Evolutionary conservation across 495 filamentous ascomycete species (phyloP).

Genomic region (Pseudoneurospora amorphoporcata): DNA sequence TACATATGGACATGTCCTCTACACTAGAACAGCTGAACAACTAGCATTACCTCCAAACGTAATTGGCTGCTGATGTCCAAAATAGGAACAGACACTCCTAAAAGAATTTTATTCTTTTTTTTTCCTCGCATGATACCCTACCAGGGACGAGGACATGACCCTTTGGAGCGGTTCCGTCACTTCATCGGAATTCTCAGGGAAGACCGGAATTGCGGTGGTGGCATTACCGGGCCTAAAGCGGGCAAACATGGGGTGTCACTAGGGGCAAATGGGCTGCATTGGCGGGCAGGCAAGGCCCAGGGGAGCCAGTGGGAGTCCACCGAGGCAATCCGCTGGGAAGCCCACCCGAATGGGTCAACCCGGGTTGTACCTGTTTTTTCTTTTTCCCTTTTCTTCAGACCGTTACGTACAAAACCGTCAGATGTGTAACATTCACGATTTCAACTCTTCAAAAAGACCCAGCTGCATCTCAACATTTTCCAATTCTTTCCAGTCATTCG

Average conservation of each 20-base stretch:
- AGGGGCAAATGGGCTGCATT: neutral
- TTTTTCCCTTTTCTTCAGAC: too few species aligned
- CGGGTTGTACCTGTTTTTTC: neutral
- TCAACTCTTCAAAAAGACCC: too few species aligned
- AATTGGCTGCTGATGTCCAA: neutral
- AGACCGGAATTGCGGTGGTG: constrained; percentile 1
- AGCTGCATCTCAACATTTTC: neutral
- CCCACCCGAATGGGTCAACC: neutral
- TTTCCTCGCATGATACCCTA: neutral
- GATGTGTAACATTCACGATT: neutral
- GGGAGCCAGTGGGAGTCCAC: neutral
- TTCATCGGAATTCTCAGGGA: constrained; percentile 19
- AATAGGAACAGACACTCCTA: neutral
- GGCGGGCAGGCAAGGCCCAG: neutral
- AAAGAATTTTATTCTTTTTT: neutral
- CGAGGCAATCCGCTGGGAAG: neutral
- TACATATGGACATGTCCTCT: neutral
- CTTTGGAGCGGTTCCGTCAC: constrained; percentile 7
- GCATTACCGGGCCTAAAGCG: neutral
- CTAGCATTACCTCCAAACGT: neutral
- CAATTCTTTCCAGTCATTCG: neutral
- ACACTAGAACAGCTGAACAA: neutral
- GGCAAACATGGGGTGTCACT: neutral
- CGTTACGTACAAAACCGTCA: neutral
- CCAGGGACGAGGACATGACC: neutral